These are phyloP conservation scores for Coriaria nepalensis DNA, from an alignment of 306 rosid species.

Conservation along the genomic window DNA sequence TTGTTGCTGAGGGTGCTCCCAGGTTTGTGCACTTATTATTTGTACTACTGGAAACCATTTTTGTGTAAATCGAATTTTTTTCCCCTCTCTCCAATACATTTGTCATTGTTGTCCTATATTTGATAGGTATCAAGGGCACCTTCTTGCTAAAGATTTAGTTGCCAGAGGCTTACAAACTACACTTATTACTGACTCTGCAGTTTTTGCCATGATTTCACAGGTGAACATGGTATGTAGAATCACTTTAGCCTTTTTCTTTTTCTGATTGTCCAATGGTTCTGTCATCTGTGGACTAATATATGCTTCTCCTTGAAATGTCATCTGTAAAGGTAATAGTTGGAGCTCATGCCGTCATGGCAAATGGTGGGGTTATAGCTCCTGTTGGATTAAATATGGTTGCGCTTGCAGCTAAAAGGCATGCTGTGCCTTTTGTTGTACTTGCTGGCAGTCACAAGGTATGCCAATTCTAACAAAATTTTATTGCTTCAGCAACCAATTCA, in stretches of 20 bases:
- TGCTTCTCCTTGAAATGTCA: conserved; percentile 17
- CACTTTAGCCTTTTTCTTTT: neutral
- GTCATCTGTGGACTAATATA: conserved; percentile 9
- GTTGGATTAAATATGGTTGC: conserved; percentile 96
- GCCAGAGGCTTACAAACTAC: conserved; percentile 20
- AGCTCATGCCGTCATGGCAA: conserved; percentile 98
- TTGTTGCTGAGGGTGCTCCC: conserved; percentile 98
- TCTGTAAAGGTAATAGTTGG: conserved; percentile 82
- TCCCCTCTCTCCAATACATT: conserved; percentile 3
- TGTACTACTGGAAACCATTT: conserved; percentile 5
- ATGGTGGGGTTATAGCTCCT: conserved; percentile 93
- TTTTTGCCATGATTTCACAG: conserved; percentile 22
- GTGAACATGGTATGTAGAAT: conserved; percentile 66
- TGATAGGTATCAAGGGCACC: conserved; percentile 69
- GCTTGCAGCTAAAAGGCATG: conserved; percentile 96
- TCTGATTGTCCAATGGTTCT: neutral
- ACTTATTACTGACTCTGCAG: conserved; percentile 22
- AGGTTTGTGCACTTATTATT: conserved; percentile 42
- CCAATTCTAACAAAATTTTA: neutral
- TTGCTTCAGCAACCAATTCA: neutral
- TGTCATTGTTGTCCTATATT: conserved; percentile 7
- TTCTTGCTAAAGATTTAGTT: conserved; percentile 21
- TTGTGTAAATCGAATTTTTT: conserved; percentile 8
- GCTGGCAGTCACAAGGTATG: conserved; percentile 98
- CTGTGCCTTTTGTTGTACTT: conserved; percentile 94